Base-by-base conservation (phyloP, 2,329 filamentous ascomycete species). In the Monilinia fructicola region DNA sequence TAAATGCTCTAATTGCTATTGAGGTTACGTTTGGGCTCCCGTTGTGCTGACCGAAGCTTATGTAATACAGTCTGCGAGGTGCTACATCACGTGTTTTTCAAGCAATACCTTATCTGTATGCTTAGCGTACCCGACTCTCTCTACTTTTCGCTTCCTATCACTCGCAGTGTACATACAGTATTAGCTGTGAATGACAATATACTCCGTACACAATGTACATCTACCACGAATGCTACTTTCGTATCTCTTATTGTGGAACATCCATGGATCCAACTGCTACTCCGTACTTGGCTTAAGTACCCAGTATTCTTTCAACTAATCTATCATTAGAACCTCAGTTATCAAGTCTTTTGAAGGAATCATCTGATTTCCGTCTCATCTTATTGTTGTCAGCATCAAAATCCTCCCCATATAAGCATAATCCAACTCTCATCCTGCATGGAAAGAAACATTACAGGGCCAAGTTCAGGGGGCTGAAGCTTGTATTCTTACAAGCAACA, bases 401-500 rank as follows among this genome's bases (percentile, higher is more conserved):
- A 26, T 48, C 52, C 61, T 56, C 16, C 21, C 3, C 38, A 31
- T 14, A 46, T 55, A 48, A 64, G 52, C 52, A 56, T 64, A 56
- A 38, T 56, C 9, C n/a, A 23, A 23, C 18, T n/a, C 9, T 23
- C 18, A 31, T 35, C 40, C 42, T n/a, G n/a, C 11, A 40, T n/a
- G n/a, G 5, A 40, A 12, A 59, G 18, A 35, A 59, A n/a, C 11
- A 16, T 23, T 48, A 40, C 55, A 59, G 18, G 18, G 42, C 26
- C 12, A 48, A 59, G 42, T 16, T 26, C 31, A 35, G 23, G 42
- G 5, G 9, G 6, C 42, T 2, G 26, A 59, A 59, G 42, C 56
- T 59, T 59, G 35, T 44, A 48, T 59, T 11, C 10, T 26, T 59
- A 35, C 26, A n/a, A 58, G 26, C 40, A 58, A 58, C 40, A 16